Evolutionary conservation across 2,329 filamentous ascomycete genomes (phyloP), one percentile per base, ranked within the genome.

Genomic region (Microcyclospora tardicrescens): DNA sequence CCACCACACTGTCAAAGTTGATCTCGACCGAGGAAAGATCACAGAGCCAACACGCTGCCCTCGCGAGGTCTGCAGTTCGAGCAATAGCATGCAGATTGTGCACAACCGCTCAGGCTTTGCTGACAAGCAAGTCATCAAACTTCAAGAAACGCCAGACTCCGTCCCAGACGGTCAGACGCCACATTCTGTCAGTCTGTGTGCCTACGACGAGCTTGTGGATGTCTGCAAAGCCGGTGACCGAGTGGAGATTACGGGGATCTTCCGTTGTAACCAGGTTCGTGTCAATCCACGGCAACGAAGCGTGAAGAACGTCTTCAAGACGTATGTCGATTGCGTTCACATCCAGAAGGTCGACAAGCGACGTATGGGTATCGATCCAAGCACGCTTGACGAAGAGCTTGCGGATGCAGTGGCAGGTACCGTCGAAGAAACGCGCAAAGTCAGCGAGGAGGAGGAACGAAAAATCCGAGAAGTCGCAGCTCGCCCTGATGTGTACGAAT

Each of bases 71-170:
- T 98, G 91, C 65, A 72, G 75, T 36, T 79, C 81, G 39, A 82
- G 80, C 58, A 96, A 98, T 64, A 94, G 89, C 2, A 96, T 98
- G 89, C 84, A 95, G 57, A 93, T 98, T 50, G 74, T 96, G 14
- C 91, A 98, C 68, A 98, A 98, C 62, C 80, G 91, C 43, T 96
- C 86, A 50, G 75, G 76, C 8, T 98, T 98, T 55, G 81, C 87
- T 39, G 91, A 98, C 60, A 98, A 98, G 67, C 91, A 98, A 60
- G 85, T 98, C 43, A 94, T 98, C 65, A 98, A 98, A 61, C 71
- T 98, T 31, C 91, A 98, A 62, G 91, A 98, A 62, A 98, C 91
- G 0, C 91, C 91, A 0, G 91, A 98, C 60, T 84, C 78, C 29
- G 82, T 98, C 13, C 91, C 91, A 35, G 82, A 94, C 48, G 91